These are phyloP conservation scores for Nicotiana tabacum DNA, from an alignment of 257 asterid genomes.

Conservation along the genomic window DNA sequence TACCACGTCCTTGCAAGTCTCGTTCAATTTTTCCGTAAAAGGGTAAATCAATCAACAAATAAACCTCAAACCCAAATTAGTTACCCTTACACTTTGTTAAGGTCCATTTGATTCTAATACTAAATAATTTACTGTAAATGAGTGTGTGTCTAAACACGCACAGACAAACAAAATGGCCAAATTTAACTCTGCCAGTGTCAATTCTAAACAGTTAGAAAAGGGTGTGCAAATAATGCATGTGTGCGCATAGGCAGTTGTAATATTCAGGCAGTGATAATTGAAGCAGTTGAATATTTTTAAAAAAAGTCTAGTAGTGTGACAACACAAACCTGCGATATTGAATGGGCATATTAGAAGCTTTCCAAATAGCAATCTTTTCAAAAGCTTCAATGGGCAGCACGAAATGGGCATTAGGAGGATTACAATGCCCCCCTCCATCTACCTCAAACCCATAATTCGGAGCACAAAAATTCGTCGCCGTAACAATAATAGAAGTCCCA, in stretches of 20 bases:
- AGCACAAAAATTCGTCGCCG: conserved; percentile 96
- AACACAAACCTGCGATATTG: conserved; percentile 55
- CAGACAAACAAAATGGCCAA: no score
- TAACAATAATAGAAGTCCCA: conserved; percentile 80
- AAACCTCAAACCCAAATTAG: neutral
- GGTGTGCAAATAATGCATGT: neutral
- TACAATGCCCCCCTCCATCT: conserved; percentile 91
- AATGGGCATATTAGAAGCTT: conserved; percentile 83
- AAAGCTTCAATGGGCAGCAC: conserved; percentile 84
- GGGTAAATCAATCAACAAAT: neutral
- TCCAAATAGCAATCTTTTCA: conserved; percentile 96
- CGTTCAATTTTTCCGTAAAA: neutral
- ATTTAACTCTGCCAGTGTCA: no score
- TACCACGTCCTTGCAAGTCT: neutral
- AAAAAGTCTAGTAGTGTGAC: neutral
- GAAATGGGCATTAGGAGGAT: conserved; percentile 88
- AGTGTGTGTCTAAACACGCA: no score
- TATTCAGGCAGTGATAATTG: no score
- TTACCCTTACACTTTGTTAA: no score
- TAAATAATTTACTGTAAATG: neutral
- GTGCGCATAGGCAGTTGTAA: no score
- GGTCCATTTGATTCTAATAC: neutral
- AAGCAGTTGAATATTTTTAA: neutral
- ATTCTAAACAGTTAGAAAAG: neutral
- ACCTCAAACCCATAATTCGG: conserved; percentile 76